These are phyloP conservation scores for Calonectria fujianensis DNA, from an alignment of 2,329 filamentous ascomycete species.

Conservation along the genomic window DNA sequence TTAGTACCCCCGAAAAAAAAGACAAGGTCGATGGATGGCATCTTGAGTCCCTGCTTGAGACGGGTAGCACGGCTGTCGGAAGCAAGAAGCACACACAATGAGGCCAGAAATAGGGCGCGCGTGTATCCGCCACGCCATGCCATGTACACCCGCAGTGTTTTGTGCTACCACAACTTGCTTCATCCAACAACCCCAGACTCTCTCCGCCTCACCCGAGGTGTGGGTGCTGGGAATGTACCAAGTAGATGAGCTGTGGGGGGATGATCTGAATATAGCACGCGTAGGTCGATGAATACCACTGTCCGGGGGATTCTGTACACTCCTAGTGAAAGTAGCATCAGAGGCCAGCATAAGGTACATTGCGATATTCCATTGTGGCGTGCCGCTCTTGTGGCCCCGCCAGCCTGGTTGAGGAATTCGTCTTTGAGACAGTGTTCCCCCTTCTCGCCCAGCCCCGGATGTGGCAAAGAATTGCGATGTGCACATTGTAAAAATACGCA, in stretches of 20 bases:
- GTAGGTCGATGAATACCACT: conserved; percentile 1
- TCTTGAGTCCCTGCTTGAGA: conserved; percentile 21
- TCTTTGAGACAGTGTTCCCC: conserved; percentile 25
- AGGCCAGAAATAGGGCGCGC: conserved; percentile 14
- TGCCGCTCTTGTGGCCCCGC: conserved; percentile 16
- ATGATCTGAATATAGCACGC: conserved; percentile 38
- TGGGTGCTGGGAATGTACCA: conserved; percentile 35
- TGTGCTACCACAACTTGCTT: conserved; percentile 26
- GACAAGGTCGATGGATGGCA: conserved; percentile 8
- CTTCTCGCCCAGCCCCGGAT: conserved; percentile 9
- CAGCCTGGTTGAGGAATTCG: conserved; percentile 29
- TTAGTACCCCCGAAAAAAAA: conserved; percentile 27
- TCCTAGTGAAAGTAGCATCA: background rate
- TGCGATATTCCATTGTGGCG: conserved; percentile 23
- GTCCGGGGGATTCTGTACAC: conserved; percentile 14
- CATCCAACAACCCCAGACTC: conserved; percentile 33
- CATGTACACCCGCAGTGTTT: conserved; percentile 6
- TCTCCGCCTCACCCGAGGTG: conserved; percentile 41
- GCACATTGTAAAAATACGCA: background rate
- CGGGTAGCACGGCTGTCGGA: conserved; percentile 29
- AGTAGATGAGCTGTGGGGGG: conserved; percentile 39
- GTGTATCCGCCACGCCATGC: conserved; percentile 23
- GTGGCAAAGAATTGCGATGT: conserved; percentile 7
- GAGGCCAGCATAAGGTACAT: conserved; percentile 28
- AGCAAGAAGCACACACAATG: conserved; percentile 15